Base-by-base conservation (phyloP, 2,329 filamentous ascomycete genomes). In the Diplocarpon mali region DNA sequence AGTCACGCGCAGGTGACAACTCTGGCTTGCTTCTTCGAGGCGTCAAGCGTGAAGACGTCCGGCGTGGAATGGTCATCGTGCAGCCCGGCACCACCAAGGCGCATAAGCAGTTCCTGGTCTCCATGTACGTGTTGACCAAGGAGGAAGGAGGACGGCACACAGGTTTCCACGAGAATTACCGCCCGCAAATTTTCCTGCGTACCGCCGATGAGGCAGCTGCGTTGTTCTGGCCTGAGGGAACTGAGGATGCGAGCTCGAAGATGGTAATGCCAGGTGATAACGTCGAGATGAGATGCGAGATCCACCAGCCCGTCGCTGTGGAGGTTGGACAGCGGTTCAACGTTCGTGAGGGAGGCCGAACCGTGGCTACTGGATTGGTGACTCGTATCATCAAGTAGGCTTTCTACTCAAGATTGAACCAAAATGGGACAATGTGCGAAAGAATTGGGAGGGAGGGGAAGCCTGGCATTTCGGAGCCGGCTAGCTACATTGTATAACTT, bases 211-310 rank as follows among this genome's bases (percentile, higher is more conserved):
- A 84, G 73, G 74, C 72, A 16, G 83, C 85, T 61, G 73, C 82
- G 46, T 77, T 98, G 59, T 79, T 73, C 64, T 95, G 90, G 82
- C 87, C 89, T 44, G 89, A 92, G 60, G 85, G 83, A 51, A 83
- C 75, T 51, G 80, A 83, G 65, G 82, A 90, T 58, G 67, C 74
- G 48, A 64, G 73, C 53, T 70, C 69, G 66, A 89, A 86, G 75
- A 84, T 88, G 72, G 82, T 95, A 67, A 93, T 95, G 88, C 92
- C 92, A 42, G 92, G 92, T 67, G 92, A 98, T 77, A 98, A 98
- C 69, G 80, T 95, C 56, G 92, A 98, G 75, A 95, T 98, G 89
- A 71, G 92, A 54, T 84, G 88, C 65, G 78, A 83, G 60, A 80
- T 95, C 62, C 78, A 87, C 68, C 73, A 84, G 68, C 86, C 90